Percentiles rank a stretch among this genome's conserved stretches.
Conservation (phyloP, 371 early-diverging fungal genomes). For the Basidiobolus meristosporus region DNA sequence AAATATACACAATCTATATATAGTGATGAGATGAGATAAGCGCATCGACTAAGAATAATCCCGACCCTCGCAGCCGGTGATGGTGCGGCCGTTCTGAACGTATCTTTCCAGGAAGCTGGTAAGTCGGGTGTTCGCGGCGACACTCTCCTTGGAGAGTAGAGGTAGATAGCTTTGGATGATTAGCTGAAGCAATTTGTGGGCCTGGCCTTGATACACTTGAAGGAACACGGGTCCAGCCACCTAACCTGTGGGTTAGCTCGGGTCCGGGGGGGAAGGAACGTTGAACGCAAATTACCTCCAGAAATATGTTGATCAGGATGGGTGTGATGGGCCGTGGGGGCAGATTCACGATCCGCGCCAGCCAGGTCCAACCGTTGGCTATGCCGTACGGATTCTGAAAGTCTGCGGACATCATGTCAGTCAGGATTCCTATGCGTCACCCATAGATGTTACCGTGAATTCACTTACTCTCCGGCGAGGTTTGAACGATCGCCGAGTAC, state of each 20-base stretch:
- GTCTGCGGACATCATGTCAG: background rate
- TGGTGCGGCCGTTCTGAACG: background rate
- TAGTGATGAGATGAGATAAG: background rate
- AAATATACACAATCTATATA: too few species aligned
- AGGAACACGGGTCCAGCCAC: background rate
- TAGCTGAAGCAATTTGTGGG: background rate
- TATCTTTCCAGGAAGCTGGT: background rate
- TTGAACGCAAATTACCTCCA: background rate
- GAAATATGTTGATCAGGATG: background rate
- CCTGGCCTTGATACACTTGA: background rate
- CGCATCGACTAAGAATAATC: background rate
- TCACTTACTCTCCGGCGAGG: background rate
- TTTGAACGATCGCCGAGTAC: conserved; percentile 1
- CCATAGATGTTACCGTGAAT: background rate
- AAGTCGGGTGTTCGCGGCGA: background rate
- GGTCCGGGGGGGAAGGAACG: too few species aligned
- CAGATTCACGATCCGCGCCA: background rate
- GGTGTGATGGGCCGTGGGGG: background rate
- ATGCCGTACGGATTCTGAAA: background rate
- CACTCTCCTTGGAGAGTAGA: background rate
- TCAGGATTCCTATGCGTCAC: background rate
- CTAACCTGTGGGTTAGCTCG: background rate
- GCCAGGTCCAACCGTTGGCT: background rate
- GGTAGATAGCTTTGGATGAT: background rate
- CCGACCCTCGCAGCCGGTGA: background rate